phyloP scores from a whole-genome alignment of 176 grass and related monocot genomes.

The Dendrocalamus sinicus region DNA sequence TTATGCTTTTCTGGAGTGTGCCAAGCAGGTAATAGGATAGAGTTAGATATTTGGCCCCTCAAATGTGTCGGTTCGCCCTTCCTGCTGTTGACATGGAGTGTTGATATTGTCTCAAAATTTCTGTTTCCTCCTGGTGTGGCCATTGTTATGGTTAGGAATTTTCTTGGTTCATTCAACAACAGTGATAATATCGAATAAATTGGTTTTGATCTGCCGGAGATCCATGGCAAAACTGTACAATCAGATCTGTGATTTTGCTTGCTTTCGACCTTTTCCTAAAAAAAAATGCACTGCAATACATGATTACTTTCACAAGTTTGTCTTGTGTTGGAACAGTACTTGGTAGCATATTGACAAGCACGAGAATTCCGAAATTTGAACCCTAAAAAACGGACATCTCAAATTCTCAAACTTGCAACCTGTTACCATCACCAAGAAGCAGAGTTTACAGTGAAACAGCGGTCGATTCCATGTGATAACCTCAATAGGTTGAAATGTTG shows the following conservation, averaged over 20 bases:
- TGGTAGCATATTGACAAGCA: not conserved
- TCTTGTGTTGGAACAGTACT: not conserved
- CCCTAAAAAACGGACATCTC: not conserved
- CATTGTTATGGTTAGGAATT: constrained; percentile 34
- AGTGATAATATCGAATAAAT: constrained; percentile 1
- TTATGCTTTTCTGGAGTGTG: constrained; percentile 52
- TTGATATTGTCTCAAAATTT: constrained; percentile 36
- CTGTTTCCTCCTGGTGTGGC: not conserved
- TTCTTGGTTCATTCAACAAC: constrained; percentile 20
- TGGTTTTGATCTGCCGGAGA: constrained; percentile 7
- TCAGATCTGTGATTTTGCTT: not conserved
- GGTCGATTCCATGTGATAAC: not conserved
- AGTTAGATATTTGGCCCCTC: constrained; percentile 39
- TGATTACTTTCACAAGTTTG: not conserved
- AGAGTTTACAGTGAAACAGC: not conserved
- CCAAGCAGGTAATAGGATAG: constrained; percentile 43
- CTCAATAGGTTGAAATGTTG: not conserved
- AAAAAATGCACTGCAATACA: not conserved
- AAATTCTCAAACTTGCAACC: not conserved
- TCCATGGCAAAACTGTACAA: not conserved
- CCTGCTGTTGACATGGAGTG: constrained; percentile 38
- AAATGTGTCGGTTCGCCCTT: constrained; percentile 26
- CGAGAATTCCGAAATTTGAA: not conserved
- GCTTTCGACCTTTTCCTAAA: not conserved
- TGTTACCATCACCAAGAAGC: not conserved